Evolutionary conservation across 805 yeast species (phyloP), one percentile per base, ranked within the genome.

Genomic region (Candida vartiovaarae): DNA sequence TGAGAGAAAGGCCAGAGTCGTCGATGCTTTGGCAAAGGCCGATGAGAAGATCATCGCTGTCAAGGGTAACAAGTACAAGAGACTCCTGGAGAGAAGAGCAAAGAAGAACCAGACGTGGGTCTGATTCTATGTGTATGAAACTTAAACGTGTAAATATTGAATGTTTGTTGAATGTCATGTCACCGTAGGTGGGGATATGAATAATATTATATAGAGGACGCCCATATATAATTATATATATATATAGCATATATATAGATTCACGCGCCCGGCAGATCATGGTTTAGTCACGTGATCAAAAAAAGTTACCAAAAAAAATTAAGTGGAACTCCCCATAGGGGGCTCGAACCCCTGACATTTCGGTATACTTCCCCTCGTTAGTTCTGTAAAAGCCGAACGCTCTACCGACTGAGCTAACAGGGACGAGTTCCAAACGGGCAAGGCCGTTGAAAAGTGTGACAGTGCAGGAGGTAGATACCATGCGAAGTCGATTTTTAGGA

Each of bases 21-120:
- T 68, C 31, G 80, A 76, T 39, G 96, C 93, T 29, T 62, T 86
- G 54, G 75, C 66, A 37, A 70, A 73, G 48, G 80, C 76, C 45
- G 96, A 89, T 63, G 75, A 78, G 42, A 73, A 75, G 50, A 79
- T 88, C 49, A 56, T 78, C 40, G 79, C 75, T 48, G 81, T 53
- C 30, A 56, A 51, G 49, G 59, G 61, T 50, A 55, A 55, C 34
- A 55, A 55, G 43, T 50, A 54, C 35, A 50, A 53, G 50, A 53
- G 59, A 48, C 43, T 54, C 27, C 27, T 56, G 42, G 58, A 55
- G 44, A 53, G 53, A 50, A 54, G 55, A 47, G 45, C 44, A 3
- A 44, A 50, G 42, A 48, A 53, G 41, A 45, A 44, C n/a, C 51
- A 51, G 34, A 46, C 50, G 24, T 55, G 59, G 59, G 52, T 55